Evolutionary conservation across 1,284 basidiomycete genomes (phyloP), one percentile per base, ranked within the genome.

Genomic region (Cryptococcus hybrid): DNA sequence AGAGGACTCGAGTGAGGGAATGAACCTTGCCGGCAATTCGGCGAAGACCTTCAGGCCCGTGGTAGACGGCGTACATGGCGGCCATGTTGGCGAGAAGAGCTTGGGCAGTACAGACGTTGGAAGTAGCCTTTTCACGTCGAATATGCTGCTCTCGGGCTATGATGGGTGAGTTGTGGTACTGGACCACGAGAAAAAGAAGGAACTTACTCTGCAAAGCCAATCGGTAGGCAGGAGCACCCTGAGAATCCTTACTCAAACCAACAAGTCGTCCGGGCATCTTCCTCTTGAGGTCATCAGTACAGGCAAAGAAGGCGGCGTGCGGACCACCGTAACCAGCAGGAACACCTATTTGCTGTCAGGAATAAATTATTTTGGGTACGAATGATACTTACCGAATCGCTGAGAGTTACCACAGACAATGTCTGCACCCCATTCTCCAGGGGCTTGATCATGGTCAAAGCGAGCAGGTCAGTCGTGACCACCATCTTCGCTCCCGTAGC

Each of bases 341-440:
- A 35, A 94, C 91, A 74, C 30, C 30, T 30, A 30, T 30, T 30
- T 30, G 30, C 70, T 66, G 45, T 18, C 13, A 43, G 15, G 30
- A 45, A 24, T 9, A 48, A 50, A 34, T n/a, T 24, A n/a, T 76
- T 75, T 78, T 79, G 57, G 38, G 9, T 38, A 5, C 18, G 11
- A 7, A n/a, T 40, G 30, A 30, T 30, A 30, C 30, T 30, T 30
- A 30, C 37, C 95, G 71, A 99, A 99, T 45, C 95, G 86, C 47
- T 90, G 94, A 40, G 92, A 90, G 76, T 95, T 98, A 45, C 95
- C 95, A 54, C 95, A 82, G 3, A 93, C 94, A 64, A 99, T 88
- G 77, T 99, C 95, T 39, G 93, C 94, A 51, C 95, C 95, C 92
- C 95, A 98, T 82, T 98, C 95, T 57, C 95, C 95, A 9, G 95